These are phyloP conservation scores for Digitaria exilis DNA, from an alignment of 202 grass and related monocot species.

Conservation along the genomic window DNA sequence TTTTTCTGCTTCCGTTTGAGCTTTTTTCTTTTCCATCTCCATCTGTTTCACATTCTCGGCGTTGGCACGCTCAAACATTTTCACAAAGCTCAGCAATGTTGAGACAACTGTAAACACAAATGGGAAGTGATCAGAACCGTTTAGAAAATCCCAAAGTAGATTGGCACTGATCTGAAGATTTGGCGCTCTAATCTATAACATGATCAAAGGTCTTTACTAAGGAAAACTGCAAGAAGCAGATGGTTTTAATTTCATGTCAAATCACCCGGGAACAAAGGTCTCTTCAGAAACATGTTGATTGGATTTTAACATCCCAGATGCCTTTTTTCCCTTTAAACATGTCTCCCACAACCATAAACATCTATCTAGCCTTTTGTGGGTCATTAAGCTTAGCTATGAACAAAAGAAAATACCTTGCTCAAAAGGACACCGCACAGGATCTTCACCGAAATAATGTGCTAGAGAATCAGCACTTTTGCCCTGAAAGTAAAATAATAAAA, in stretches of 20 bases:
- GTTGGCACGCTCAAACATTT: constrained; percentile 65
- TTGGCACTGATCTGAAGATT: not conserved
- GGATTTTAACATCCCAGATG: not conserved
- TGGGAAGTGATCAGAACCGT: not conserved
- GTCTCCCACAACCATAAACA: not conserved
- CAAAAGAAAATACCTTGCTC: constrained; percentile 77
- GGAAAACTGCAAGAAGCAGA: not conserved
- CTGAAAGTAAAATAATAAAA: constrained; percentile 45
- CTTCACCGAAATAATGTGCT: constrained; percentile 86
- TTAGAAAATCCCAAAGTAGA: constrained; percentile 1
- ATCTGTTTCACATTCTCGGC: constrained; percentile 67
- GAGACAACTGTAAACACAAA: constrained; percentile 60
- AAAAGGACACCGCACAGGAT: constrained; percentile 73
- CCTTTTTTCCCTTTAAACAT: constrained; percentile 14
- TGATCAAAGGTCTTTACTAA: not conserved
- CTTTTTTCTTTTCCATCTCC: constrained; percentile 74
- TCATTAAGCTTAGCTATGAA: constrained; percentile 24
- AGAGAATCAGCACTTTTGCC: constrained; percentile 83
- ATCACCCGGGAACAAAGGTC: not conserved
- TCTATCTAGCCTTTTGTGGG: constrained; percentile 16
- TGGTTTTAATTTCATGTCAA: not conserved
- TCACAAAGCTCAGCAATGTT: constrained; percentile 76
- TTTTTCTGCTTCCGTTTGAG: constrained; percentile 59
- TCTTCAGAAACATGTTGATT: not conserved
- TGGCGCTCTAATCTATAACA: not conserved